phyloP scores from a whole-genome alignment of 768 basidiomycete genomes.

The Amanita molliuscula region DNA sequence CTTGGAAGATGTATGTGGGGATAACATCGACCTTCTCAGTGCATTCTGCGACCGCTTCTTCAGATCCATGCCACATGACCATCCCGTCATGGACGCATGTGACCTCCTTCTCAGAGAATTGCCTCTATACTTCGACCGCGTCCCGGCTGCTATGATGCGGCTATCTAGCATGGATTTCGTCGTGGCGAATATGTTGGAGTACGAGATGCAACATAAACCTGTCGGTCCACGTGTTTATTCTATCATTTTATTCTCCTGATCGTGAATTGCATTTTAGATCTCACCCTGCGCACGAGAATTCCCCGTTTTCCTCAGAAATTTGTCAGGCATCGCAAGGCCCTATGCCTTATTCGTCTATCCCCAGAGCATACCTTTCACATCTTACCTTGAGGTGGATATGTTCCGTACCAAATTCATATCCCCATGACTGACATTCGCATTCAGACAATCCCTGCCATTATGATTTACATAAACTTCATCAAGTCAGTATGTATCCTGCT shows the following conservation, averaged over 20 bases:
- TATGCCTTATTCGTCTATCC: constrained; percentile 3
- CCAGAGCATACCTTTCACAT: constrained; percentile 6
- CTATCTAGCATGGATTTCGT: constrained; percentile 25
- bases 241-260: too few species aligned
- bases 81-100: constrained; percentile 21
- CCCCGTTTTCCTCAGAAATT: not conserved
- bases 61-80: constrained; percentile 15
- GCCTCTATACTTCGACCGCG: constrained; percentile 16
- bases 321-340: not conserved
- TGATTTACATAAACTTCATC: not conserved
- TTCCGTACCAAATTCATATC: too few species aligned
- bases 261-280: not conserved
- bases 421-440: too few species aligned
- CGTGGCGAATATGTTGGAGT: constrained; percentile 14
- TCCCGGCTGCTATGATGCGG: constrained; percentile 22
- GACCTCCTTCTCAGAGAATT: constrained; percentile 21
- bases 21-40: constrained; percentile 16
- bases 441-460: not conserved
- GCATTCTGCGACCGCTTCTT: constrained; percentile 25
- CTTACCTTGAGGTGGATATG: constrained; percentile 1
- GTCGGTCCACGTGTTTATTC: too few species aligned
- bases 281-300: not conserved
- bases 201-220: constrained; percentile 1
- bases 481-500: too few species aligned
- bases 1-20: constrained; percentile 25